Conservation (phyloP, 306 rosid species). For the Prunus salicina region DNA sequence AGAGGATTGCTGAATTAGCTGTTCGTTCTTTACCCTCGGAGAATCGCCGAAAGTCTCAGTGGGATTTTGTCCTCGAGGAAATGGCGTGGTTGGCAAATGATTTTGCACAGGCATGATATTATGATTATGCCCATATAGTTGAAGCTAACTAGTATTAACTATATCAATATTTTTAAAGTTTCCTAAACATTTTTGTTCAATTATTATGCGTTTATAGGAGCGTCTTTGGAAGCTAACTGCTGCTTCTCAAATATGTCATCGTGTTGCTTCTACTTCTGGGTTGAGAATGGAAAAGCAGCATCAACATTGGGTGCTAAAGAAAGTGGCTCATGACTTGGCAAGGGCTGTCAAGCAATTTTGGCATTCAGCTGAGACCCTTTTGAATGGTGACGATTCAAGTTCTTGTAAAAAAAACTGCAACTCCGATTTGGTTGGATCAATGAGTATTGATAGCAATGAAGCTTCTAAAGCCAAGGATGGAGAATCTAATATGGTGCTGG, state of each 20-base stretch:
- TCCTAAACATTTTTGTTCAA: constrained; percentile 12
- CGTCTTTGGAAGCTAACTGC: constrained; percentile 94
- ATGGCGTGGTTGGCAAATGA: constrained; percentile 99
- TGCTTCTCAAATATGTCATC: constrained; percentile 75
- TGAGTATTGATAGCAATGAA: constrained; percentile 32
- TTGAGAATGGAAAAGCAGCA: constrained; percentile 61
- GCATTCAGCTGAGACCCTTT: constrained; percentile 73
- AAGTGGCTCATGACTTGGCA: constrained; percentile 72
- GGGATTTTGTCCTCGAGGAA: constrained; percentile 97
- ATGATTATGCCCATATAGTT: constrained; percentile 5
- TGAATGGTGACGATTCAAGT: constrained; percentile 32
- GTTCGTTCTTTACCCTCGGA: constrained; percentile 52
- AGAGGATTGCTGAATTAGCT: constrained; percentile 90
- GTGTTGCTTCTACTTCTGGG: constrained; percentile 62
- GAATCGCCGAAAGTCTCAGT: constrained; percentile 61
- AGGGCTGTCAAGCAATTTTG: constrained; percentile 93
- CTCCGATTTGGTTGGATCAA: constrained; percentile 30
- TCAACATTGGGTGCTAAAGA: constrained; percentile 47
- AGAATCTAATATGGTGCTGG: constrained; percentile 38
- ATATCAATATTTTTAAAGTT: not conserved
- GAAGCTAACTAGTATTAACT: not conserved
- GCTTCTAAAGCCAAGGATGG: constrained; percentile 40
- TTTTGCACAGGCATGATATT: constrained; percentile 84
- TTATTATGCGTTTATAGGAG: constrained; percentile 51
- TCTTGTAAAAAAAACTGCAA: constrained; percentile 20